Evolutionary conservation across 2,329 filamentous ascomycete genomes (phyloP).

Genomic region (Phyllosticta ampelicida): DNA sequence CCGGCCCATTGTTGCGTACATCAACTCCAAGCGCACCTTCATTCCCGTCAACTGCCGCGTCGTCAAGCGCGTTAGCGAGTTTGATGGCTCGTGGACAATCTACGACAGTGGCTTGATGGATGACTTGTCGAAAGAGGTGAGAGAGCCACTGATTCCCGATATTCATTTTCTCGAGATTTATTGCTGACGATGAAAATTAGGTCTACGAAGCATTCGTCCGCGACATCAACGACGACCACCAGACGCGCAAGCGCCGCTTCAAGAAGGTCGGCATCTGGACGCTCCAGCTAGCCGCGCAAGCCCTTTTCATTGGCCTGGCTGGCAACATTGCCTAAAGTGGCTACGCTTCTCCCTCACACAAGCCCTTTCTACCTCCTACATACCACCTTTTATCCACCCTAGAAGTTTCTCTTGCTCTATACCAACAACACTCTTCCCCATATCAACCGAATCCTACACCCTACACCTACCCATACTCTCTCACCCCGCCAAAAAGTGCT

Average conservation of each 20-base stretch:
- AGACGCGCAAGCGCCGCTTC: conserved; percentile 73
- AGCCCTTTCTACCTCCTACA: not conserved
- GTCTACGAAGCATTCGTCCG: conserved; percentile 89
- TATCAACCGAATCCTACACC: not conserved
- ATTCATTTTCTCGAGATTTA: not conserved
- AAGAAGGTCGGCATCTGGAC: conserved; percentile 98
- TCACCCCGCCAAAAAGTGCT: not conserved
- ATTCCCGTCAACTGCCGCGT: conserved; percentile 93
- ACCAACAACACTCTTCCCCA: not conserved
- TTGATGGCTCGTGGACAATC: conserved; percentile 90
- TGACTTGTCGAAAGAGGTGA: conserved; percentile 73
- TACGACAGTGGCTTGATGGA: conserved; percentile 92
- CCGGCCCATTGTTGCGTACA: conserved; percentile 93
- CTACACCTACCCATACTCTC: too few species aligned
- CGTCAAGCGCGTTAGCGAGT: conserved; percentile 79
- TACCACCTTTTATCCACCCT: not conserved
- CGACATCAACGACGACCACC: conserved; percentile 83
- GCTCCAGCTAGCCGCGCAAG: conserved; percentile 81
- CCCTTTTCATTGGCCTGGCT: conserved; percentile 88
- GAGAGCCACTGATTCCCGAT: conserved; percentile 12
- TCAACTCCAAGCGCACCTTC: conserved; percentile 89
- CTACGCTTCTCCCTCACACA: not conserved
- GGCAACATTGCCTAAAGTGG: conserved; percentile 53
- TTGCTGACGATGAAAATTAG: conserved; percentile 23
- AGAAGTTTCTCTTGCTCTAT: not conserved